Conservation (phyloP, 1,284 basidiomycete genomes). For the Paramarasmius palmivorus region DNA sequence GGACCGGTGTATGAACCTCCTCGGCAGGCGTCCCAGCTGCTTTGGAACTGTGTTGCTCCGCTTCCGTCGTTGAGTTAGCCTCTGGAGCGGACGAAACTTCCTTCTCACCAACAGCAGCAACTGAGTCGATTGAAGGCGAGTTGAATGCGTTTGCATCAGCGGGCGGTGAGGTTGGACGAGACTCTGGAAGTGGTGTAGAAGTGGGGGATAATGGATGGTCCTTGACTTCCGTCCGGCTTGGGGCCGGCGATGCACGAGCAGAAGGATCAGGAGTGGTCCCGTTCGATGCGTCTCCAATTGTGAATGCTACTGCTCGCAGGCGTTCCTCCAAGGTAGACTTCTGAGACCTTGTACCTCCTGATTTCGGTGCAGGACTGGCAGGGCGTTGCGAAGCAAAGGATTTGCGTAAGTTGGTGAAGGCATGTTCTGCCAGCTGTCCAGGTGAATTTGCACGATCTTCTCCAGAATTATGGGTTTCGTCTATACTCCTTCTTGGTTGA, state of each 20-base stretch:
- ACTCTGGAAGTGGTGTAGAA: conserved; percentile 45
- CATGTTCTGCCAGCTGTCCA: conserved; percentile 58
- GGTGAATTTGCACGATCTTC: conserved; percentile 26
- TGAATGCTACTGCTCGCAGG: conserved; percentile 59
- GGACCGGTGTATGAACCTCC: no score
- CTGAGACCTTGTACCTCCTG: conserved; percentile 29
- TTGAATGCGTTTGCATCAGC: not conserved
- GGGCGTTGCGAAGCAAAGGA: conserved; percentile 56
- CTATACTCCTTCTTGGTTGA: conserved; percentile 36
- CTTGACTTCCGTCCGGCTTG: conserved; percentile 10
- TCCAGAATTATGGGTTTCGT: conserved; percentile 26
- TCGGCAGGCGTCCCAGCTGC: no score
- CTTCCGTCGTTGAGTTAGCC: no score
- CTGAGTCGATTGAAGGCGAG: not conserved
- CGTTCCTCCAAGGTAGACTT: conserved; percentile 74
- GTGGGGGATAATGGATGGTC: conserved; percentile 40
- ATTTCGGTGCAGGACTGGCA: conserved; percentile 36
- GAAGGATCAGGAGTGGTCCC: conserved; percentile 44
- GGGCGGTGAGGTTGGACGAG: conserved; percentile 22
- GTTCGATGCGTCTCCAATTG: conserved; percentile 53
- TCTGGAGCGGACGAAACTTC: no score
- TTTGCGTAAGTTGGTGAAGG: conserved; percentile 60
- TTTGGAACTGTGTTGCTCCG: no score
- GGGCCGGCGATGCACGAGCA: conserved; percentile 41
- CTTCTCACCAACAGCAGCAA: conserved; percentile 3